Conservation (phyloP, 306 rosid genomes). For the Gynostemma pentaphyllum region DNA sequence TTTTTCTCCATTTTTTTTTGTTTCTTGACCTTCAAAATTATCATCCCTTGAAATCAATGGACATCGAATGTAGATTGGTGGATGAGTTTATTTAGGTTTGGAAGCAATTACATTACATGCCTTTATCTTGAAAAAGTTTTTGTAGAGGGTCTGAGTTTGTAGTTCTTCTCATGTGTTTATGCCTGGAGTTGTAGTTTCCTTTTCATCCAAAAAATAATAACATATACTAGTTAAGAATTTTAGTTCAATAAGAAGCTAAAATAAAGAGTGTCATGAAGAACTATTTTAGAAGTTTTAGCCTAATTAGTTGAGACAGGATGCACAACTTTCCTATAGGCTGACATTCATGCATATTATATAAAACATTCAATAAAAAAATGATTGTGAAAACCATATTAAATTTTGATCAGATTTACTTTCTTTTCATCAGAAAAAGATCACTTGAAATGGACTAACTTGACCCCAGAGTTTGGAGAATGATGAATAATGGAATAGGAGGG, state of each 20-base stretch:
- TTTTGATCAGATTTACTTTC: not conserved
- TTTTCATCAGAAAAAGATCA: not conserved
- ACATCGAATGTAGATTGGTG: not conserved
- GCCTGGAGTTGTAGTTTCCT: not conserved
- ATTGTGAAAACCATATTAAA: not conserved
- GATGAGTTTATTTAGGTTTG: not conserved
- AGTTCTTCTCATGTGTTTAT: not conserved
- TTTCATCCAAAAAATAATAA: not conserved
- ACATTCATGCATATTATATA: not conserved
- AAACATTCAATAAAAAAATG: not conserved
- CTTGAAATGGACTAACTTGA: not conserved
- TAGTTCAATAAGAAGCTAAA: too few relatives aligned
- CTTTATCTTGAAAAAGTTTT: not conserved
- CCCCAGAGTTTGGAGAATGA: not conserved
- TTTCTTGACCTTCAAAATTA: not conserved
- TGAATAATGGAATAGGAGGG: not conserved
- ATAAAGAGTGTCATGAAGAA: too few relatives aligned
- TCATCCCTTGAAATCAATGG: not conserved
- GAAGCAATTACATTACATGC: not conserved
- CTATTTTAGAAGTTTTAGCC: not conserved
- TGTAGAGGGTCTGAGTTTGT: not conserved
- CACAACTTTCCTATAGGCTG: not conserved
- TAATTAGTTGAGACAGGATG: not conserved
- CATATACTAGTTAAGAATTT: too few relatives aligned
- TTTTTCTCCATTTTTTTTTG: not conserved